A percentile compares a stretch with the other conserved stretches of the same genome.
Conservation (phyloP, 176 grass and related monocot genomes). For the Cocos nucifera region DNA sequence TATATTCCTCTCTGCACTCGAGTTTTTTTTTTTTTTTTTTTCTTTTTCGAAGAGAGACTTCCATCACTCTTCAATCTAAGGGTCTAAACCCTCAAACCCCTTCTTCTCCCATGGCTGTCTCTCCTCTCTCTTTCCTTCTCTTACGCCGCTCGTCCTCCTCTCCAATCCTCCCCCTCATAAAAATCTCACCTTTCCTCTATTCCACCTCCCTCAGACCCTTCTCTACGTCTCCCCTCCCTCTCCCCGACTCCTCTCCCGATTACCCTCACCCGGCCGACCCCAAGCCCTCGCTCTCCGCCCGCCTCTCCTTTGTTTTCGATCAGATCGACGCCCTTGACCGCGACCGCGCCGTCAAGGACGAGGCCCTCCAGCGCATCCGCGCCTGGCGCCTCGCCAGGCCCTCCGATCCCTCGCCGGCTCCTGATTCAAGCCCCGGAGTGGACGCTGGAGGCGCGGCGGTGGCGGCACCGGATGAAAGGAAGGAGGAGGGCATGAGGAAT, state of each 20-base stretch:
- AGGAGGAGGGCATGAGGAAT: conserved; percentile 37
- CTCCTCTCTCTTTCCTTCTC: conserved; percentile 14
- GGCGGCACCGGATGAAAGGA: conserved; percentile 6
- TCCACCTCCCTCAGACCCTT: background rate
- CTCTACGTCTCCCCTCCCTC: background rate
- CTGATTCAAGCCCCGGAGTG: background rate
- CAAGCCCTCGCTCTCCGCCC: conserved; percentile 68
- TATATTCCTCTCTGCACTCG: too few relatives aligned
- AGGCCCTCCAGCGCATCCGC: conserved; percentile 75
- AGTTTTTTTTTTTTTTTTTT: too few relatives aligned
- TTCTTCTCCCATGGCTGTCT: conserved; percentile 22
- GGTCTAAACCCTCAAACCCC: too few relatives aligned
- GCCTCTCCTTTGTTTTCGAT: conserved; percentile 93
- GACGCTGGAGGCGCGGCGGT: background rate
- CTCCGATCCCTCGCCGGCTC: too few relatives aligned
- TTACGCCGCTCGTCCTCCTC: conserved; percentile 7
- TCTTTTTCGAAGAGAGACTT: too few relatives aligned
- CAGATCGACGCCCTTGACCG: conserved; percentile 73
- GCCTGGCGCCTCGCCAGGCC: too few relatives aligned
- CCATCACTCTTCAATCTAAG: too few relatives aligned
- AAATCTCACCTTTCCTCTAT: background rate
- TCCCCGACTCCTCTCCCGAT: conserved; percentile 12
- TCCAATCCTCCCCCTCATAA: conserved; percentile 6
- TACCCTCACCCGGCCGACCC: conserved; percentile 15
- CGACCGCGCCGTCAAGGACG: conserved; percentile 55